These are phyloP conservation scores for Geosmithia putterillii DNA, from an alignment of 2,329 filamentous ascomycete species.

Conservation along the genomic window DNA sequence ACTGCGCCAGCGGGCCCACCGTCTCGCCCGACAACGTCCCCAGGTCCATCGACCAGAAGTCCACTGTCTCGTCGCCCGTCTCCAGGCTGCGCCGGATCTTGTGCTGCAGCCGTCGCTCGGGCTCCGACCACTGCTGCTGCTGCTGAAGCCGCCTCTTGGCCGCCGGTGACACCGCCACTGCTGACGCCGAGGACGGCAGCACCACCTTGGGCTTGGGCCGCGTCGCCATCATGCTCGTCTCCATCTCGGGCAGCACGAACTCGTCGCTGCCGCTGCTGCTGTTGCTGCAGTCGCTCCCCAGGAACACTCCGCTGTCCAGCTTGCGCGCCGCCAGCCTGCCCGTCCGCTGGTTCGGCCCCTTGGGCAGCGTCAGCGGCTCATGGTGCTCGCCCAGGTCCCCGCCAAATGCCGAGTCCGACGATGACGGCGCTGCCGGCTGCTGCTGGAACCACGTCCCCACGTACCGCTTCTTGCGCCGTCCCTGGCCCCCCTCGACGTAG, in stretches of 20 bases:
- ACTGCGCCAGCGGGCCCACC: conserved; percentile 41
- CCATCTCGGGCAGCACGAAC: conserved; percentile 4
- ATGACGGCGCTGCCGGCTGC: conserved; percentile 35
- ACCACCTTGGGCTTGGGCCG: conserved; percentile 20
- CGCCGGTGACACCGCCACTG: conserved; percentile 14
- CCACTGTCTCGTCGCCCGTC: conserved; percentile 42
- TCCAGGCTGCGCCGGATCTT: conserved; percentile 44
- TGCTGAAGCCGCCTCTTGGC: conserved; percentile 30
- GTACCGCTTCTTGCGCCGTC: conserved; percentile 48
- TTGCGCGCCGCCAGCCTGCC: conserved; percentile 48
- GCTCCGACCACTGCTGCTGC: conserved; percentile 20
- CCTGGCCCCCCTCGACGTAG: conserved; percentile 40
- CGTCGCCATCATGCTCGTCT: conserved; percentile 6
- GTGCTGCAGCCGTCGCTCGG: conserved; percentile 30
- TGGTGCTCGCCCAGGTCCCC: not conserved
- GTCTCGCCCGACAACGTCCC: conserved; percentile 41
- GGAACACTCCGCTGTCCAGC: conserved; percentile 57
- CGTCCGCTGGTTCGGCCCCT: conserved; percentile 30
- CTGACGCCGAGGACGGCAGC: conserved; percentile 18
- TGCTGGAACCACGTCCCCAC: conserved; percentile 58
- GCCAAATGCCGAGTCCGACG: conserved; percentile 33
- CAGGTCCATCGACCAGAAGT: conserved; percentile 47
- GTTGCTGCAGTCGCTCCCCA: conserved; percentile 47
- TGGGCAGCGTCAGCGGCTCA: conserved; percentile 15
- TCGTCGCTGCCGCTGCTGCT: conserved; percentile 13